Conservation (phyloP, 768 basidiomycete species). For the Leccinum ochraceum region DNA sequence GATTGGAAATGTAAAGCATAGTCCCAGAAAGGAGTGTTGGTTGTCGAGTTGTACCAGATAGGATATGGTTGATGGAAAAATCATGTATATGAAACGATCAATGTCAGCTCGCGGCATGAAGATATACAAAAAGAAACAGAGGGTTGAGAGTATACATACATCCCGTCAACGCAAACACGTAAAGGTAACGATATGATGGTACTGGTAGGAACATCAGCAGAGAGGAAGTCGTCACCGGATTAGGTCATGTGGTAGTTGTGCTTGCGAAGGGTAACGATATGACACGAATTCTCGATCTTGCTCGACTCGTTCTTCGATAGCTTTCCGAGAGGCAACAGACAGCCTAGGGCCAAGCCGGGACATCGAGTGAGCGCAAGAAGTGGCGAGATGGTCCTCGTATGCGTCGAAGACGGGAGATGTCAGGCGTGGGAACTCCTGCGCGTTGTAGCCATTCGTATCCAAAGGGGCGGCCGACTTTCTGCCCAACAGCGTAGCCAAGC, state of each 20-base stretch:
- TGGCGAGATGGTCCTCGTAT: constrained; percentile 48
- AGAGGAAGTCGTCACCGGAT: constrained; percentile 40
- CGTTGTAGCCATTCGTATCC: constrained; percentile 35
- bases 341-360: constrained; percentile 54
- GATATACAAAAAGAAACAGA: constrained; percentile 20
- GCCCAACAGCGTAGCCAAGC: constrained; percentile 65
- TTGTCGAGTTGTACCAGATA: constrained; percentile 17
- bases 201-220: constrained; percentile 1
- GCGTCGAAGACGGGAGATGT: constrained; percentile 44
- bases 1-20: constrained; percentile 19
- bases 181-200: constrained; percentile 7
- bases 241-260: constrained; percentile 62
- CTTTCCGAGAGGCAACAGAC: constrained; percentile 68
- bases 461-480: constrained; percentile 41
- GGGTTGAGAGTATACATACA: constrained; percentile 11
- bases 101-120: constrained; percentile 18
- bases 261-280: constrained; percentile 82
- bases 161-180: constrained; percentile 3
- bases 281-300: constrained; percentile 85
- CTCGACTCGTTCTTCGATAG: constrained; percentile 77
- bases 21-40: constrained; percentile 30
- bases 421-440: constrained; percentile 52
- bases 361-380: constrained; percentile 50
- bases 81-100: constrained; percentile 23
- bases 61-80: constrained; percentile 16